Base-by-base conservation (phyloP, 2,329 filamentous ascomycete species). In the Biscogniauxia marginata region DNA sequence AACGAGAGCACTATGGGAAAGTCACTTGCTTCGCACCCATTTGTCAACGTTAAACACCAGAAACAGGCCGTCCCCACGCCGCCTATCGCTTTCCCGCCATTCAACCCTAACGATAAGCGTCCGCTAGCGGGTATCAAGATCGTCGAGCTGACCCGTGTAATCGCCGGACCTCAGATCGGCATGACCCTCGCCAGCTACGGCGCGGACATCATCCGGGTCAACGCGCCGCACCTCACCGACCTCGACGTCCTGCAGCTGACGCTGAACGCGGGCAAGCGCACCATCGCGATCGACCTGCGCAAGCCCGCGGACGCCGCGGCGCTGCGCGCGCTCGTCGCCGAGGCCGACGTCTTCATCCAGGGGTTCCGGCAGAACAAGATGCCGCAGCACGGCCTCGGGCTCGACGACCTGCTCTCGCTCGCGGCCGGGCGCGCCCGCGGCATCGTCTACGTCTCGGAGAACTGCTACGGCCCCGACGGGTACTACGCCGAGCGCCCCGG, bases 341-440 rank as follows among this genome's bases (percentile, higher is more conserved):
- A 79, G 1, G 79, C 76, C 1, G 82, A 85, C 62, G 75, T 84
- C 34, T 77, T 84, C 55, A 66, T 84, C 20, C 78, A 83, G 56
- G 81, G 82, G 22, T 84, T 79, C 70, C 73, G 81, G 7, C 73
- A 74, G 7, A 74, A 73, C 6, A 71, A 73, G 8, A 70, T 84
- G 49, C 69, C 71, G 34, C 70, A 71, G 22, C 71, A 69, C n/a
- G 76, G 76, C 0, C 70, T 78, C 16, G 73, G 3, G 64, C 30
- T 39, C 7, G 30, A 77, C 8, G 71, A 70, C n/a, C 61, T 79
- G 48, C 67, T 77, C 62, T 61, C 79, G 47, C 67, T 77, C 62
- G 78, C 70, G 16, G 71, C 64, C 3, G 66, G 68, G 20, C 70
- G 77, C 18, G 72, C 72, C 13, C 72, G 71, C 23, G 78, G 78